Evolutionary conservation across 192 early-diverging fungal genomes (phyloP).

Genomic region (Backusella circina): DNA sequence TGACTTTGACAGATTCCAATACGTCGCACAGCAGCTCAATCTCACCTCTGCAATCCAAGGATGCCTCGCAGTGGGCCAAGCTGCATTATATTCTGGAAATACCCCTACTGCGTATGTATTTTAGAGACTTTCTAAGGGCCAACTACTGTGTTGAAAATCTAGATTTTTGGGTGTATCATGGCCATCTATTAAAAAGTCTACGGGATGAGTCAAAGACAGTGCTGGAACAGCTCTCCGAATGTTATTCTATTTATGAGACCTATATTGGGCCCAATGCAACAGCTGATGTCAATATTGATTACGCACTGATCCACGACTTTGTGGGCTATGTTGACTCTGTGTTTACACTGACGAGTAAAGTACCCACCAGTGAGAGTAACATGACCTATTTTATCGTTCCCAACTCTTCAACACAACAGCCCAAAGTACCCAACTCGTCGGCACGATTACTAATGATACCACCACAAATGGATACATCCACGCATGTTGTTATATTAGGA

Average conservation of each 20-base stretch:
- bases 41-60: neutral
- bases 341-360: slow-evolving; percentile 1
- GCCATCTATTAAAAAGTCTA: slow-evolving; percentile 27
- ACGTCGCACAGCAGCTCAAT: neutral
- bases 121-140: slow-evolving; percentile 57
- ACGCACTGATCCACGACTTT: slow-evolving; percentile 44
- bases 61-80: slow-evolving; percentile 28
- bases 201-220: slow-evolving; percentile 28
- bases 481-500: neutral
- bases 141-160: slow-evolving; percentile 74
- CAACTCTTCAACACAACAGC: neutral
- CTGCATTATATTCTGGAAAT: slow-evolving; percentile 58
- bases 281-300: slow-evolving; percentile 52
- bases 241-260: slow-evolving; percentile 47
- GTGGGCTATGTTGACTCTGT: slow-evolving; percentile 24
- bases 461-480: neutral
- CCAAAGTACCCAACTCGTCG: neutral
- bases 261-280: slow-evolving; percentile 32
- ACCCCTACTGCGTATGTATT: slow-evolving; percentile 44
- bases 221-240: slow-evolving; percentile 39
- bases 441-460: neutral
- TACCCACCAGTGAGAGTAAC: neutral
- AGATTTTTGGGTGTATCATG: slow-evolving; percentile 56
- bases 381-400: neutral
- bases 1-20: slow-evolving; percentile 8